Percentiles rank a stretch among this genome's conserved stretches.
Evolutionary conservation across 2,329 filamentous ascomycete genomes (phyloP).

Genomic region (Pyrenochaeta sp.): DNA sequence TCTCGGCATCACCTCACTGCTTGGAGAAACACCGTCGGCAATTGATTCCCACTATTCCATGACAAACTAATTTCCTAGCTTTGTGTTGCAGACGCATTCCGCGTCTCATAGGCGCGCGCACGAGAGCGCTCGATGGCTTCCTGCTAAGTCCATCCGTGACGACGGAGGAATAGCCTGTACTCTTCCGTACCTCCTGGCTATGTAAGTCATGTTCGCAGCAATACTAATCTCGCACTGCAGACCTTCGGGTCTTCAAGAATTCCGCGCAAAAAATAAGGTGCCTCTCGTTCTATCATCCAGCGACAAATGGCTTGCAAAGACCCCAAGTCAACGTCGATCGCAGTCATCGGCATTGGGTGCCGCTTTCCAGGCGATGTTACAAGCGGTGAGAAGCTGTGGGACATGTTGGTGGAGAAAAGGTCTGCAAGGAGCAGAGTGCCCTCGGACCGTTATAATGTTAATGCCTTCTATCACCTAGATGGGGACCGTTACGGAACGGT

Average conservation of each 20-base stretch:
- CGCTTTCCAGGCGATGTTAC: constrained; percentile 25
- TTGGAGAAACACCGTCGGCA: background rate
- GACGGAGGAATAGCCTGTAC: background rate
- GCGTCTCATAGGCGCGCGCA: background rate
- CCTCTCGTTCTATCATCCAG: background rate
- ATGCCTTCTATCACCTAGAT: constrained; percentile 26
- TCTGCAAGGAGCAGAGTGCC: constrained; percentile 18
- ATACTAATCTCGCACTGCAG: background rate
- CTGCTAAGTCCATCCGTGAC: background rate
- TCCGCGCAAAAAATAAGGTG: background rate
- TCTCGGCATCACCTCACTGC: background rate
- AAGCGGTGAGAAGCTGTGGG: constrained; percentile 22
- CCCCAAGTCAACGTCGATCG: constrained; percentile 28
- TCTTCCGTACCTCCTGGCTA: background rate
- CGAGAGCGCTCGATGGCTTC: constrained; percentile 1
- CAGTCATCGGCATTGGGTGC: constrained; percentile 41
- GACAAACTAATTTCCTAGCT: background rate
- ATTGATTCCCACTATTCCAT: background rate
- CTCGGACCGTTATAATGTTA: constrained; percentile 18
- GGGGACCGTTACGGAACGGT: constrained; percentile 17
- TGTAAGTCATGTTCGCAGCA: background rate
- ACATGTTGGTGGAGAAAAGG: constrained; percentile 18
- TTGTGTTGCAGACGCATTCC: background rate
- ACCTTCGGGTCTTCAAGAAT: background rate
- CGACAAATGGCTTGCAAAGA: constrained; percentile 9